Conservation (phyloP, 257 asterid genomes). For the Forsythia suspensa region DNA sequence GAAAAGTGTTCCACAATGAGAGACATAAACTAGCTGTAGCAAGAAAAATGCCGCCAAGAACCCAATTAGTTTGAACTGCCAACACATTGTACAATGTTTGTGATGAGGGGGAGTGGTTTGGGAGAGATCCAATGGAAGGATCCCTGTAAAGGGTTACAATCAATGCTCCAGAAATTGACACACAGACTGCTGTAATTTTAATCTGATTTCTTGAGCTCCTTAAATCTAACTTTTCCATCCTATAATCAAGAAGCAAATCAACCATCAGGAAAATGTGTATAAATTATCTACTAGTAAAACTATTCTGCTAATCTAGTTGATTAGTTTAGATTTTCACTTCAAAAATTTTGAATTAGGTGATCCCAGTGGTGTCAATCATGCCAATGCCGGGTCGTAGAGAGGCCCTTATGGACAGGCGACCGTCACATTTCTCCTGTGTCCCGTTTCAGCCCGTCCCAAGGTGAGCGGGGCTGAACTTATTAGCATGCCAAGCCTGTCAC, state of each 20-base stretch:
- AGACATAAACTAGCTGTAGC: conserved; percentile 16
- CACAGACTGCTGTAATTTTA: conserved; percentile 19
- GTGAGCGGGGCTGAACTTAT: too few relatives aligned
- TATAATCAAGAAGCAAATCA: neutral
- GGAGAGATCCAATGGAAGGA: neutral
- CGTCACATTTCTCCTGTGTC: too few relatives aligned
- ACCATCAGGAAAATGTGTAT: neutral
- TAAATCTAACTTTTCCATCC: conserved; percentile 33
- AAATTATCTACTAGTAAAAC: too few relatives aligned
- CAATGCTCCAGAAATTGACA: conserved; percentile 28
- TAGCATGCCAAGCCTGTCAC: too few relatives aligned
- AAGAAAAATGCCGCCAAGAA: conserved; percentile 24
- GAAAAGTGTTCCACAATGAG: conserved; percentile 31
- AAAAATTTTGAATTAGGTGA: too few relatives aligned
- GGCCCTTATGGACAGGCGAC: too few relatives aligned
- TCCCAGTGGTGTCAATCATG: too few relatives aligned
- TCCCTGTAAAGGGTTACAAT: conserved; percentile 26
- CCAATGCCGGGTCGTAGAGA: too few relatives aligned
- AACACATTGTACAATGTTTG: neutral
- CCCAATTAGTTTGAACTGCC: conserved; percentile 21
- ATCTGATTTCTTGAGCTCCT: conserved; percentile 23
- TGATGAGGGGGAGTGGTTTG: conserved; percentile 3
- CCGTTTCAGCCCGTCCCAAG: too few relatives aligned
- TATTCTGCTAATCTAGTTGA: too few relatives aligned
- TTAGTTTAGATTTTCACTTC: too few relatives aligned